Evolutionary conservation across 2,329 filamentous ascomycete genomes (phyloP).

Genomic region (Clarireedia paspali): DNA sequence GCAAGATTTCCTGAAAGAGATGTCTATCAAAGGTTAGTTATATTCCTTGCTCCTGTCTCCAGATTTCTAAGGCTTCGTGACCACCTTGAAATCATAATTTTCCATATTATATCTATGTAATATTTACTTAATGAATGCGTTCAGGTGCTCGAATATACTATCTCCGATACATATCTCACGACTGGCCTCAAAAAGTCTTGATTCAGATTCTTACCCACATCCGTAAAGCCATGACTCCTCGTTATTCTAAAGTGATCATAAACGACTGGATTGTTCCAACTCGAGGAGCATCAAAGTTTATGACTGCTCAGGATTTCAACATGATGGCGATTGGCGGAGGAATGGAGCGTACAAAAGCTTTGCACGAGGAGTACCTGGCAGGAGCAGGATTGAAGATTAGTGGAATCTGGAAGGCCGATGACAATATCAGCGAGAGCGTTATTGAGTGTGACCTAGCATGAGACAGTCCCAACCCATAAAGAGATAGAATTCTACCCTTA

Average conservation of each 20-base stretch:
- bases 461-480: not conserved
- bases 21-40: constrained; percentile 23
- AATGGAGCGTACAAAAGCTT: not conserved
- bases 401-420: not conserved
- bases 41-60: not conserved
- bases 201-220: not conserved
- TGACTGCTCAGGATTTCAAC: constrained; percentile 1
- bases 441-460: not conserved
- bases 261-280: constrained; percentile 16
- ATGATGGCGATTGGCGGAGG: not conserved
- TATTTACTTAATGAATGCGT: too few relatives aligned
- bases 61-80: not conserved
- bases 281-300: constrained; percentile 12
- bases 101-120: not conserved
- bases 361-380: not conserved
- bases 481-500: too few relatives aligned
- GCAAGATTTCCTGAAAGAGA: constrained; percentile 30
- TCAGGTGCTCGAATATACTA: constrained; percentile 27
- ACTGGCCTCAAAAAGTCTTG: constrained; percentile 22
- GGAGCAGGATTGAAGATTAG: not conserved
- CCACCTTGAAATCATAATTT: not conserved
- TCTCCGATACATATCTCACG: constrained; percentile 29
- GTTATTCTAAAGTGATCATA: constrained; percentile 18
- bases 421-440: not conserved
- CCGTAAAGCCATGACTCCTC: constrained; percentile 24